phyloP scores from a whole-genome alignment of 1,284 basidiomycete genomes.

The Moesziomyces antarcticus region DNA sequence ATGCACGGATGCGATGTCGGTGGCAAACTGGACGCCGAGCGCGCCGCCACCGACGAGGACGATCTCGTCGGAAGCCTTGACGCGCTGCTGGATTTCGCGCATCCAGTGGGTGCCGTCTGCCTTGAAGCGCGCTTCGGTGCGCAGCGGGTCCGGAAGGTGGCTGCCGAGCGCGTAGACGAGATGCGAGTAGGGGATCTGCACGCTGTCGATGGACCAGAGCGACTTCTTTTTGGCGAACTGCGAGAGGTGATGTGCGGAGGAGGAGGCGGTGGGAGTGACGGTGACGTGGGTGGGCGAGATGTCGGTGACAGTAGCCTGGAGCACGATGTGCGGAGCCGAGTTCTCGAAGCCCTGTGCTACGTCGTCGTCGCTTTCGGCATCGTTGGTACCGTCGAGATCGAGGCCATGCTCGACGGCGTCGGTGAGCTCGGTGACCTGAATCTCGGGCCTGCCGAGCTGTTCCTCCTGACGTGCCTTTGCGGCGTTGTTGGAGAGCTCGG shows the following conservation, averaged over 20 bases:
- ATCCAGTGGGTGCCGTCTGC: slow-evolving; percentile 60
- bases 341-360: slow-evolving; percentile 50
- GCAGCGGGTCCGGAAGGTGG: slow-evolving; percentile 65
- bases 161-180: slow-evolving; percentile 66
- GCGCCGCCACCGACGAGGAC: slow-evolving; percentile 67
- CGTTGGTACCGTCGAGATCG: slow-evolving; percentile 31
- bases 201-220: slow-evolving; percentile 64
- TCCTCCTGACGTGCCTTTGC: slow-evolving; percentile 37
- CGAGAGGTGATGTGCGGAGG: slow-evolving; percentile 31
- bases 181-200: slow-evolving; percentile 64
- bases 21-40: slow-evolving; percentile 64
- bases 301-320: slow-evolving; percentile 60
- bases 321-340: slow-evolving; percentile 58
- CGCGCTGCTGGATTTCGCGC: slow-evolving; percentile 52
- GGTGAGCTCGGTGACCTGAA: slow-evolving; percentile 45
- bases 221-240: slow-evolving; percentile 43
- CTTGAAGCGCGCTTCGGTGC: slow-evolving; percentile 62
- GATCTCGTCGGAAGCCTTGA: slow-evolving; percentile 56
- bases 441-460: slow-evolving; percentile 50
- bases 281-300: slow-evolving; percentile 62
- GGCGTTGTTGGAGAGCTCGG: slow-evolving; percentile 32
- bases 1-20: slow-evolving; percentile 61
- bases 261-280: slow-evolving; percentile 37
- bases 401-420: slow-evolving; percentile 38
- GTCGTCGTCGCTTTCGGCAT: slow-evolving; percentile 16